phyloP scores from a whole-genome alignment of 495 filamentous ascomycete genomes.

The Filosporella fistucella region DNA sequence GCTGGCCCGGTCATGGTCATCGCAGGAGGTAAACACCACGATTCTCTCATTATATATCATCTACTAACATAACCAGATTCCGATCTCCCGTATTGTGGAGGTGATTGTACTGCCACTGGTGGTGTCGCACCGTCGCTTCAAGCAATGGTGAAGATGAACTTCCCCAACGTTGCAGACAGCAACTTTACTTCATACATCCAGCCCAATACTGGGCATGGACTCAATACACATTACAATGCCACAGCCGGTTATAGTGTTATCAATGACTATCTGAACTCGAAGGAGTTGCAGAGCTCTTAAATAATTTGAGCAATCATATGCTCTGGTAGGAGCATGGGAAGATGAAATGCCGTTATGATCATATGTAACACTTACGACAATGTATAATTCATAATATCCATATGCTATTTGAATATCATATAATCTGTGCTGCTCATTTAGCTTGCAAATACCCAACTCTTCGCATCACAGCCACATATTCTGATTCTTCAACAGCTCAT shows the following conservation, averaged over 20 bases:
- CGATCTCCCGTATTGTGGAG: slow-evolving; percentile 48
- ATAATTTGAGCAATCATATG: no score
- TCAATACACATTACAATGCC: slow-evolving; percentile 48
- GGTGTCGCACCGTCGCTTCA: slow-evolving; percentile 34
- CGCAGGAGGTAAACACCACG: slow-evolving; percentile 29
- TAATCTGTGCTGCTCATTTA: no score
- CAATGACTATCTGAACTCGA: slow-evolving; percentile 28
- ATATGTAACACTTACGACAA: no score
- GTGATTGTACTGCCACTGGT: slow-evolving; percentile 40
- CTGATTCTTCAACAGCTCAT: no score
- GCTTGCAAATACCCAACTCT: no score
- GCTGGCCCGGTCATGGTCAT: slow-evolving; percentile 22
- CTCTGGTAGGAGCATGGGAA: no score
- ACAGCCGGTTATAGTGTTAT: slow-evolving; percentile 37
- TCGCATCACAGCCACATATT: no score
- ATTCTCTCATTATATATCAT: background rate
- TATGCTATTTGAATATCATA: no score
- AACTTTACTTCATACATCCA: slow-evolving; percentile 43
- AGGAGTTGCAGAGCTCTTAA: slow-evolving; percentile 22
- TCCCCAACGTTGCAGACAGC: slow-evolving; percentile 33
- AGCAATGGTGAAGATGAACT: slow-evolving; percentile 29
- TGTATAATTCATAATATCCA: no score
- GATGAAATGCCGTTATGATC: no score
- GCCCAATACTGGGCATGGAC: slow-evolving; percentile 42
- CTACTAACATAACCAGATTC: slow-evolving; percentile 24